Evolutionary conservation across 768 basidiomycete species (phyloP).

Genomic region (Gymnopilus dilepis): DNA sequence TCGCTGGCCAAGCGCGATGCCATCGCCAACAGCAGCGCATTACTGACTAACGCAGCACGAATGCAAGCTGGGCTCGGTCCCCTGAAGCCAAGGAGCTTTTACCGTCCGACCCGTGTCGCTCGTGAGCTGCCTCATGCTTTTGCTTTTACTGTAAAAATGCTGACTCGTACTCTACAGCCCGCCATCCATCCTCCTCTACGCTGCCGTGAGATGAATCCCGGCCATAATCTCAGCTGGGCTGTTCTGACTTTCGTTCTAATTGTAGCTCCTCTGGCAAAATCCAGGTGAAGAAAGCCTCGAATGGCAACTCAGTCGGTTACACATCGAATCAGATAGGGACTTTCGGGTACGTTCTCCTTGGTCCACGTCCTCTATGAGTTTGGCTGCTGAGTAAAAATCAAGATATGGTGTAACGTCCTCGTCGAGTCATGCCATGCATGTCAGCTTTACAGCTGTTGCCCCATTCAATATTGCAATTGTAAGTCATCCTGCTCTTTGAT

Average conservation of each 20-base stretch:
- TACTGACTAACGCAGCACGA: constrained; percentile 20
- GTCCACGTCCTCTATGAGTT: background rate
- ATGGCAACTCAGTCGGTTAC: background rate
- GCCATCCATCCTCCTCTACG: background rate
- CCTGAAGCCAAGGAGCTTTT: constrained; percentile 18
- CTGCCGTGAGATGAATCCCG: background rate
- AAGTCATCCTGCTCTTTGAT: background rate
- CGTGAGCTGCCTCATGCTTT: background rate
- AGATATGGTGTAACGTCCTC: constrained; percentile 6
- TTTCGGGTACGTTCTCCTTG: background rate
- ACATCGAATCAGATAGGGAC: background rate
- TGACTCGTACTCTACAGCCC: background rate
- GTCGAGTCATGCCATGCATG: background rate
- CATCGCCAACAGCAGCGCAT: background rate
- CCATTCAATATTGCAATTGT: constrained; percentile 20
- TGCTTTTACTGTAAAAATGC: background rate
- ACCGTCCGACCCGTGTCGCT: constrained; percentile 13
- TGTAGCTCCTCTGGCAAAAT: background rate
- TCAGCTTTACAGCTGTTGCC: constrained; percentile 10
- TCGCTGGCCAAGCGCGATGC: background rate
- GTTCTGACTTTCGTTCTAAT: background rate
- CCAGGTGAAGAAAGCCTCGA: background rate
- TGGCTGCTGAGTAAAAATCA: background rate
- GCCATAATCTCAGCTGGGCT: background rate
- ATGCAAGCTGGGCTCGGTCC: constrained; percentile 22